phyloP scores from a whole-genome alignment of 2,329 filamentous ascomycete species.

The Pseudogymnoascus sp. region DNA sequence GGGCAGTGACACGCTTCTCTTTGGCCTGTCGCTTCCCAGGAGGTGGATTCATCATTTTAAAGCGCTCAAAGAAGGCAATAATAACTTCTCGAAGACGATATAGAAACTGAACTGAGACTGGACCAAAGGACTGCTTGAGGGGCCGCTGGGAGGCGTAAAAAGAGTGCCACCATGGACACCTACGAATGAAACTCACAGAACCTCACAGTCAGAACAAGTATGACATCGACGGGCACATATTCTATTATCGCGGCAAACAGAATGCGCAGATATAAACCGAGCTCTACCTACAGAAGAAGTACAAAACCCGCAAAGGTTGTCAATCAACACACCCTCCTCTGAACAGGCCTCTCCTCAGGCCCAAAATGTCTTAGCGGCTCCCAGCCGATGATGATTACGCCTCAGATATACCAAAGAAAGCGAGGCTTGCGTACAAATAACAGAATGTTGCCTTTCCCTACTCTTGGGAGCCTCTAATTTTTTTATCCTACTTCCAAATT shows the following conservation, averaged over 20 bases:
- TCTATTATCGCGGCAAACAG: conserved; percentile 19
- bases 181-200: neutral
- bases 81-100: neutral
- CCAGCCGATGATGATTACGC: conserved; percentile 15
- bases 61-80: neutral
- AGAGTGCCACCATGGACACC: neutral
- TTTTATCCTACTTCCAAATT: neutral
- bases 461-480: neutral
- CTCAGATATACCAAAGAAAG: conserved; percentile 9
- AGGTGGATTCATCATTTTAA: neutral
- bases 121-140: neutral
- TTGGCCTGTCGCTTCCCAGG: conserved; percentile 20
- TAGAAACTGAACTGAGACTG: neutral
- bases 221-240: conserved; percentile 7
- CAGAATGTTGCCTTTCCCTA: neutral
- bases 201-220: conserved; percentile 14
- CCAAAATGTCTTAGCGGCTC: conserved; percentile 17
- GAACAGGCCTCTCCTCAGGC: conserved; percentile 14
- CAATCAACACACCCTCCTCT: conserved; percentile 12
- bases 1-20: conserved; percentile 28
- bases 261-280: conserved; percentile 17
- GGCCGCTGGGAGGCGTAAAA: neutral
- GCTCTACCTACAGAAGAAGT: conserved; percentile 16
- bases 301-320: conserved; percentile 14
- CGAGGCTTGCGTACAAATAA: neutral